Percentiles rank a stretch among this genome's conserved stretches.
Evolutionary conservation across 306 rosid genomes (phyloP).

Genomic region (Spatholobus suberectus): DNA sequence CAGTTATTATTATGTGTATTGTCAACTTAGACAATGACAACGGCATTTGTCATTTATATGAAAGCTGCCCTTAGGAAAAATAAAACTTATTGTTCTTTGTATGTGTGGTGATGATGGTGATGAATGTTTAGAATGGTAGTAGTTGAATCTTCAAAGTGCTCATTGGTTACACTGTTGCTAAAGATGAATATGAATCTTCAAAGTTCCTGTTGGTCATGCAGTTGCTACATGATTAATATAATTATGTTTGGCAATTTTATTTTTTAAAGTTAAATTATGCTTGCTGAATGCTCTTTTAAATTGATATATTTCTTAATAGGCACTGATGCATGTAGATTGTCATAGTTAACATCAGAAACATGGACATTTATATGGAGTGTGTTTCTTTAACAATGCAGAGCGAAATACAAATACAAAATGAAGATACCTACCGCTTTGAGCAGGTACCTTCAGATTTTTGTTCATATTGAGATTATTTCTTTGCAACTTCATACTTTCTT

Average conservation of each 20-base stretch:
- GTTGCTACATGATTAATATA: slow-evolving; percentile 25
- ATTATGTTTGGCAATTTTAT: slow-evolving; percentile 5
- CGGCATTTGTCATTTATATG: neutral
- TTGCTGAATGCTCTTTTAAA: slow-evolving; percentile 23
- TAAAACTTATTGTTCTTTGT: neutral
- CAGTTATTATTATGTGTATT: neutral
- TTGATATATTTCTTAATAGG: slow-evolving; percentile 17
- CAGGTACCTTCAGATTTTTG: slow-evolving; percentile 62
- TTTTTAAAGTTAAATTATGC: slow-evolving; percentile 4
- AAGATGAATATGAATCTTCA: slow-evolving; percentile 7
- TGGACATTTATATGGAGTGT: slow-evolving; percentile 25
- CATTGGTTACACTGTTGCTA: neutral
- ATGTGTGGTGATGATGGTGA: neutral
- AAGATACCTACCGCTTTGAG: slow-evolving; percentile 79
- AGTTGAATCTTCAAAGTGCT: neutral
- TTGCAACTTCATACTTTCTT: slow-evolving; percentile 40
- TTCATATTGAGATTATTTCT: slow-evolving; percentile 35
- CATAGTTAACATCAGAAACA: slow-evolving; percentile 9
- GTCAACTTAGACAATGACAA: neutral
- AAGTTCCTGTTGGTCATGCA: neutral
- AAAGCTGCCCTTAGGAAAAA: neutral
- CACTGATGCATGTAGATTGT: slow-evolving; percentile 33
- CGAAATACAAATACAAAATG: slow-evolving; percentile 85
- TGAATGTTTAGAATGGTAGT: neutral
- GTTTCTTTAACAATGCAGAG: slow-evolving; percentile 61